Evolutionary conservation across 1,284 basidiomycete species (phyloP).

Genomic region (Thelephora terrestris): DNA sequence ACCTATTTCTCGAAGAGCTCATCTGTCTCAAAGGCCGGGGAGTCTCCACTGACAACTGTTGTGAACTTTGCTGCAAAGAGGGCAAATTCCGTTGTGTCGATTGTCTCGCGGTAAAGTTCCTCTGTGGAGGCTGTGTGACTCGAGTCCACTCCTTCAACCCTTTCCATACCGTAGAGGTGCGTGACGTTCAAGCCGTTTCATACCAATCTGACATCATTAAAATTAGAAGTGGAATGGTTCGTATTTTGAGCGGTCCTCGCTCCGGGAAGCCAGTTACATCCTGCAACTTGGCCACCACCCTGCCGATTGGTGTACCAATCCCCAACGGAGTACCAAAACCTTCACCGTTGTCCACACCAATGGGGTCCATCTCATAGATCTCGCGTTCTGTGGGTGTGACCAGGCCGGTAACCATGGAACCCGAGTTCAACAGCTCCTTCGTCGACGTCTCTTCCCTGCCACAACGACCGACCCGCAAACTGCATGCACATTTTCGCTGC

Average conservation of each 20-base stretch:
- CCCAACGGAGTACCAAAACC: not conserved
- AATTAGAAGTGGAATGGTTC: no score
- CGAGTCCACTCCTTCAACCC: constrained; percentile 8
- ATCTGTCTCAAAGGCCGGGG: constrained; percentile 9
- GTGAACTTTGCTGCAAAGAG: constrained; percentile 1
- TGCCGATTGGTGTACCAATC: no score
- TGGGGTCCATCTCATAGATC: constrained; percentile 5
- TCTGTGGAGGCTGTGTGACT: constrained; percentile 11
- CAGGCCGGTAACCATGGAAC: no score
- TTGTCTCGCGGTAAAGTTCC: constrained; percentile 5
- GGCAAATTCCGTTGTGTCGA: constrained; percentile 8
- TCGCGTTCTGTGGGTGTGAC: constrained; percentile 5
- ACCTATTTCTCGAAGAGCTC: constrained; percentile 8
- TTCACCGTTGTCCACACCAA: constrained; percentile 9
- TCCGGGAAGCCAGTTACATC: constrained; percentile 4
- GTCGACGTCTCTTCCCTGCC: constrained; percentile 13
- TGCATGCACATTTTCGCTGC: not conserved
- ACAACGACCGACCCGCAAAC: constrained; percentile 5
- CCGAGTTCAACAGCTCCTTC: constrained; percentile 14
- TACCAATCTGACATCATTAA: no score
- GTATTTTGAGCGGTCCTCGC: constrained; percentile 3
- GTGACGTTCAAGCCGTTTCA: constrained; percentile 3
- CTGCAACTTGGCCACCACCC: constrained; percentile 11
- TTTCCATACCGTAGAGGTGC: constrained; percentile 12
- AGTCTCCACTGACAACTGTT: not conserved